A percentile compares a stretch with the other conserved stretches of the same genome.
Conservation (phyloP, 2,329 filamentous ascomycete species). For the Nemania abortiva region DNA sequence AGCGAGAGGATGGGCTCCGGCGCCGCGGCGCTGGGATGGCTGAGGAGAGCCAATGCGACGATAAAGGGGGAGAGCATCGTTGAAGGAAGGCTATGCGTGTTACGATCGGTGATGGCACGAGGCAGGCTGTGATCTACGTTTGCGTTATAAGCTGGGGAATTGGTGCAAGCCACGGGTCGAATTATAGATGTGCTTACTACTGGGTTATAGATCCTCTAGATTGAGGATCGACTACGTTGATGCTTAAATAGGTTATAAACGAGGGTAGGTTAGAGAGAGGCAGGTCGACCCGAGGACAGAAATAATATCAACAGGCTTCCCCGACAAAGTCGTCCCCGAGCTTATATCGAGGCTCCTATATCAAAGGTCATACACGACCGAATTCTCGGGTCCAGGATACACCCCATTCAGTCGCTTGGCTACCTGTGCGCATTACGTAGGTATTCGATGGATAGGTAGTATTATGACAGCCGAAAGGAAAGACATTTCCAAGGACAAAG, state of each 20-base stretch:
- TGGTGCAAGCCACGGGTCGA: not conserved
- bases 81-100: not conserved
- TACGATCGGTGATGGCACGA: not conserved
- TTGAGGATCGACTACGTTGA: not conserved
- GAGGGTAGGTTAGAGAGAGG: not conserved
- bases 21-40: constrained; percentile 1
- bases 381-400: not conserved
- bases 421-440: too few species aligned
- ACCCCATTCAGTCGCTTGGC: not conserved
- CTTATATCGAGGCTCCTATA: not conserved
- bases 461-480: not conserved
- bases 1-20: constrained; percentile 16
- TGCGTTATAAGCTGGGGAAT: not conserved
- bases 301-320: not conserved
- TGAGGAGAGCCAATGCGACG: constrained; percentile 14
- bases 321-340: too few species aligned
- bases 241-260: not conserved
- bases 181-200: not conserved
- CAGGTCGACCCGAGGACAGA: not conserved
- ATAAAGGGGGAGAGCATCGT: constrained; percentile 27
- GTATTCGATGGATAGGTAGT: not conserved
- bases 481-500: not conserved
- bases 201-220: not conserved
- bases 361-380: not conserved
- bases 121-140: not conserved